Evolutionary conservation across 805 yeast genomes (phyloP).

Genomic region (Hanseniaspora nectarophila): DNA sequence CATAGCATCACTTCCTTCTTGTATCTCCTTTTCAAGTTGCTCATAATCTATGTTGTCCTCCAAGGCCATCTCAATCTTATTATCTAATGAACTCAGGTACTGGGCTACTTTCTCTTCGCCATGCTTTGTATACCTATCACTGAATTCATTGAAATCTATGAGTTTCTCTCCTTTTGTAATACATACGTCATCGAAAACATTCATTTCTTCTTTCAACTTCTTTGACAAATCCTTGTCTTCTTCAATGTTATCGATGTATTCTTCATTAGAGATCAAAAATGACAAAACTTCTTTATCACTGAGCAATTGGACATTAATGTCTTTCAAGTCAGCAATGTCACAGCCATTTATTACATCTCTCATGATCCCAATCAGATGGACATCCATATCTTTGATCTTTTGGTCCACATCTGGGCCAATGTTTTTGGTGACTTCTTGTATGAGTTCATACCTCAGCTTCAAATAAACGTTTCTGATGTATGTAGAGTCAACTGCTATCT

Average conservation of each 20-base stretch:
- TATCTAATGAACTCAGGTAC: neutral
- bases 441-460: neutral
- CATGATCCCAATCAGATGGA: neutral
- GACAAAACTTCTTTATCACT: neutral
- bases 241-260: neutral
- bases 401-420: neutral
- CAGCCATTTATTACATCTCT: constrained; percentile 2
- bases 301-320: neutral
- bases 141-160: neutral
- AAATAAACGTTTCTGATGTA: neutral
- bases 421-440: neutral
- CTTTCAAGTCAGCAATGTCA: neutral
- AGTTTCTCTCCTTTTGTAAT: neutral
- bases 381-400: neutral
- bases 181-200: constrained; percentile 2
- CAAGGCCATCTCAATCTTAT: neutral
- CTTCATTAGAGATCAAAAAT: neutral
- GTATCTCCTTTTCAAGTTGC: neutral
- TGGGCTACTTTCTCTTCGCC: neutral
- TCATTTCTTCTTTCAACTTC: neutral
- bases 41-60: neutral
- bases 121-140: neutral
- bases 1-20: neutral
- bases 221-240: neutral
- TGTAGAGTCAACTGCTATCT: neutral